These are phyloP conservation scores for Mortierella sp. DNA, from an alignment of 371 early-diverging fungal species.

Conservation along the genomic window DNA sequence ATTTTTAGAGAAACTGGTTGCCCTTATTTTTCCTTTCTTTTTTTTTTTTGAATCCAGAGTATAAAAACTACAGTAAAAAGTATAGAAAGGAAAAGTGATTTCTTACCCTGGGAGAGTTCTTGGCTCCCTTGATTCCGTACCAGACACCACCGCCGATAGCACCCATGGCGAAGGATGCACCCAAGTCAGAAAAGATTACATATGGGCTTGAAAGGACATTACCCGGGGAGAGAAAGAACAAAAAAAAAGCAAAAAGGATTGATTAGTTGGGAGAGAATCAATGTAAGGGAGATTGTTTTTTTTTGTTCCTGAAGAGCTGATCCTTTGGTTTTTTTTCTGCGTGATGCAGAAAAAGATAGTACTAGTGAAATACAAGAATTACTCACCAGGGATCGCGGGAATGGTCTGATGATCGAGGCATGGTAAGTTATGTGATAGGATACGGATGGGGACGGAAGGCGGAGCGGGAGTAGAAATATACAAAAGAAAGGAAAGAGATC, in stretches of 20 bases:
- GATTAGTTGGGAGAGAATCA: too few species aligned
- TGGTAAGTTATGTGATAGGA: conserved; percentile 11
- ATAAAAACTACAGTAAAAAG: too few species aligned
- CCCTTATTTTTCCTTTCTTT: too few species aligned
- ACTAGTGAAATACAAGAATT: not conserved
- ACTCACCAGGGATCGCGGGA: conserved; percentile 55
- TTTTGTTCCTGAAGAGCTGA: too few species aligned
- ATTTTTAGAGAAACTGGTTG: too few species aligned
- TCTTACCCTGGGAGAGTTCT: conserved; percentile 93
- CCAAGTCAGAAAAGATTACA: conserved; percentile 95
- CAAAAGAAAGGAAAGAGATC: conserved; percentile 1
- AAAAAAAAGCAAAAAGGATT: not conserved
- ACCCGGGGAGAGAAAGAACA: not conserved
- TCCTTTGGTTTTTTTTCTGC: too few species aligned
- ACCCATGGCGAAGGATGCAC: conserved; percentile 98
- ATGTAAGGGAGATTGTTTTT: too few species aligned
- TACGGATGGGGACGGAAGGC: not conserved
- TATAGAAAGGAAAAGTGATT: not conserved
- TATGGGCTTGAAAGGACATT: conserved; percentile 78
- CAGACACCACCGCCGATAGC: conserved; percentile 95
- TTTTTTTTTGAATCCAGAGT: too few species aligned
- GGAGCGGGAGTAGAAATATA: not conserved
- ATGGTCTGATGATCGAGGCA: conserved; percentile 56
- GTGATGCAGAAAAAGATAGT: too few species aligned
- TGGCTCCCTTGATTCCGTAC: conserved; percentile 97